Base-by-base conservation (phyloP, 129 eudicot species). In the Deinandra increscens region DNA sequence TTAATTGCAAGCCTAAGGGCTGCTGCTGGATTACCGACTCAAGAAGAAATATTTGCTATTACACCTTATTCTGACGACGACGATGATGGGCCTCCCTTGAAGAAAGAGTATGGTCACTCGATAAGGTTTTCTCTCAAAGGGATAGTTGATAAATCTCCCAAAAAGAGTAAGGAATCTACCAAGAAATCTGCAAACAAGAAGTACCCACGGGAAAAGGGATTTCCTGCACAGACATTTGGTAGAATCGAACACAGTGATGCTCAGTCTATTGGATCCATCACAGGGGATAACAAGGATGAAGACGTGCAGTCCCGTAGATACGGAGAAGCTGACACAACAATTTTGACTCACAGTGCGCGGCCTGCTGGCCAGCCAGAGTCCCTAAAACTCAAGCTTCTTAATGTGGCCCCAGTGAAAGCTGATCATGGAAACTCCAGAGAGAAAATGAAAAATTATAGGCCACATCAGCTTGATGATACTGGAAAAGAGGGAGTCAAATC, bases 11-110 rank as follows among this genome's bases (percentile, higher is more conserved):
- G 87, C 78, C 68, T 94, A 84, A 87, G 99, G 76, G 95, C 88
- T 4, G 97, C 95, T 71, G 99, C 97, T 70, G 99, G 99, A 64
- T 80, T 94, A 78, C 99, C 99, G 22, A 85, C 90, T 70, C 84
- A 89, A 72, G 97, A 94, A 65, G 97, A 94, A 58, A 87, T 87
- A 60, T 89, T 89, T 77, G 81, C 87, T 14, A 83, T 94, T 33
- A 83, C 93, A 49, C 97, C 97, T 50, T 94, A 85, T 76, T 87
- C 99, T 14, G 99, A 94, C 68, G 95, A 90, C 53, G 99, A 94
- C 75, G 97, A 94, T 39, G 80, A 65, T 66, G 87, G 75, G 33
- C 93, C 92, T 34, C 68, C 67, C 11, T 43, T 77, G 63, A 89
- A 85, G 80, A 89, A 75, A 74, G 97, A 89, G 14, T 80, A 78